phyloP scores from a whole-genome alignment of 768 basidiomycete genomes.

The Boletus pseudopeckii region DNA sequence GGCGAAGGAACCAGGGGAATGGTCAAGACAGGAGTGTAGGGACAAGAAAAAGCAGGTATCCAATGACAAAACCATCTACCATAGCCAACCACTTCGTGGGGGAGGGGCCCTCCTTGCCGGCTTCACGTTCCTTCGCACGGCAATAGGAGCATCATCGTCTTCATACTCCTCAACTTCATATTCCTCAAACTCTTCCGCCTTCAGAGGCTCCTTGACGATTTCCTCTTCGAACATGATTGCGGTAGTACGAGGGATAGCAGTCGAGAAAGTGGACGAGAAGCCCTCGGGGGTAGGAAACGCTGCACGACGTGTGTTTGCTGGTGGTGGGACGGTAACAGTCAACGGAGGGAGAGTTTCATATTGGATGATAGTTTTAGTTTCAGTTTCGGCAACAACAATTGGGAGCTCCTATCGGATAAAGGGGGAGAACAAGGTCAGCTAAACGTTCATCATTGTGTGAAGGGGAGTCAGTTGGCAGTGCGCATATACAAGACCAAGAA shows the following conservation, averaged over 20 bases:
- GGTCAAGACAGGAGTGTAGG: conserved; percentile 14
- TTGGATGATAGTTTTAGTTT: conserved; percentile 63
- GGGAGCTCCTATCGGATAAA: conserved; percentile 38
- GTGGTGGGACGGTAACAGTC: conserved; percentile 68
- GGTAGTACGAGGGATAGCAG: conserved; percentile 72
- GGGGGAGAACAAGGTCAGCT: conserved; percentile 34
- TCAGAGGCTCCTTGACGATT: conserved; percentile 32
- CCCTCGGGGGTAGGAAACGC: conserved; percentile 70
- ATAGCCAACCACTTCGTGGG: conserved; percentile 52
- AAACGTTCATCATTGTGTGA: conserved; percentile 24
- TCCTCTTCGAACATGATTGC: conserved; percentile 68
- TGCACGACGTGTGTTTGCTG: conserved; percentile 74
- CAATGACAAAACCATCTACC: conserved; percentile 37
- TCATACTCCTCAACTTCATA: conserved; percentile 40
- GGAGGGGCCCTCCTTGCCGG: conserved; percentile 49
- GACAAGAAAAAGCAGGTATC: conserved; percentile 36
- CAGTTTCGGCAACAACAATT: conserved; percentile 44
- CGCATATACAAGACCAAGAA: conserved; percentile 18
- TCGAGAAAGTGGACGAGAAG: conserved; percentile 50
- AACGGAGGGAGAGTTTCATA: conserved; percentile 48
- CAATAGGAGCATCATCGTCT: conserved; percentile 41
- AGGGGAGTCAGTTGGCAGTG: conserved; percentile 39
- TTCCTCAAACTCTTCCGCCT: conserved; percentile 37
- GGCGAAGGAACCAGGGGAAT: conserved; percentile 26
- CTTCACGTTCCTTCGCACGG: conserved; percentile 40